These are phyloP conservation scores for Xylariaceae sp. DNA, from an alignment of 2,329 filamentous ascomycete species.

Conservation along the genomic window DNA sequence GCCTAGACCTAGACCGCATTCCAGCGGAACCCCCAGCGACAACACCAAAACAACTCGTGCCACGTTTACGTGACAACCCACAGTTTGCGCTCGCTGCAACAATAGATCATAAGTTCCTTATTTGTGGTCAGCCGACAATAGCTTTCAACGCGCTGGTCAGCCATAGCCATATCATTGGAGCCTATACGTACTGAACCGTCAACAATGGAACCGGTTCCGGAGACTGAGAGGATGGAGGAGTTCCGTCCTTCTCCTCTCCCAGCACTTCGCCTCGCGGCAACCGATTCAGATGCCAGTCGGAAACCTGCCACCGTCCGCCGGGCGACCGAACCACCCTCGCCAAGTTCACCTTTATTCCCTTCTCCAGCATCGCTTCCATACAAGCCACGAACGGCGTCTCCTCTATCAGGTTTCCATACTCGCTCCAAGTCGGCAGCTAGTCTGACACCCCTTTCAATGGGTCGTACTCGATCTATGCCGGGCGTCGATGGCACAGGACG, in stretches of 20 bases:
- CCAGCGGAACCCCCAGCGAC: slow-evolving; percentile 16
- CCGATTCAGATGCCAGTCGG: slow-evolving; percentile 40
- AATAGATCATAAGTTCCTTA: slow-evolving; percentile 2
- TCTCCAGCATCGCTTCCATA: slow-evolving; percentile 47
- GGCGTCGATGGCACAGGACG: slow-evolving; percentile 56
- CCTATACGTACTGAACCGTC: slow-evolving; percentile 9
- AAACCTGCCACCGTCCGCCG: slow-evolving; percentile 53
- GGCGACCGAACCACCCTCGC: slow-evolving; percentile 54
- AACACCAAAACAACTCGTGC: slow-evolving; percentile 16
- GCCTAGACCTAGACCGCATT: slow-evolving; percentile 27
- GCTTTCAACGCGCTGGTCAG: background rate
- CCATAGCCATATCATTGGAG: background rate
- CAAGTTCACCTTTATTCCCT: slow-evolving; percentile 47
- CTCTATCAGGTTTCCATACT: slow-evolving; percentile 51
- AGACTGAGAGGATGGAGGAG: slow-evolving; percentile 63
- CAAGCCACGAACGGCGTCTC: slow-evolving; percentile 58
- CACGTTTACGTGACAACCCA: slow-evolving; percentile 12
- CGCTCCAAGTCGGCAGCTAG: slow-evolving; percentile 55
- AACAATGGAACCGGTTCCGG: slow-evolving; percentile 61
- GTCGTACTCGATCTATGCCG: slow-evolving; percentile 59
- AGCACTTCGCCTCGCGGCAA: slow-evolving; percentile 39
- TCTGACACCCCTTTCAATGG: slow-evolving; percentile 51
- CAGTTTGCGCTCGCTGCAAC: slow-evolving; percentile 1
- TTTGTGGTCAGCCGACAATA: background rate
- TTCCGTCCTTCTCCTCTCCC: slow-evolving; percentile 56